These are phyloP conservation scores for Macrophomina phaseolina DNA, from an alignment of 2,329 filamentous ascomycete species.

Conservation along the genomic window DNA sequence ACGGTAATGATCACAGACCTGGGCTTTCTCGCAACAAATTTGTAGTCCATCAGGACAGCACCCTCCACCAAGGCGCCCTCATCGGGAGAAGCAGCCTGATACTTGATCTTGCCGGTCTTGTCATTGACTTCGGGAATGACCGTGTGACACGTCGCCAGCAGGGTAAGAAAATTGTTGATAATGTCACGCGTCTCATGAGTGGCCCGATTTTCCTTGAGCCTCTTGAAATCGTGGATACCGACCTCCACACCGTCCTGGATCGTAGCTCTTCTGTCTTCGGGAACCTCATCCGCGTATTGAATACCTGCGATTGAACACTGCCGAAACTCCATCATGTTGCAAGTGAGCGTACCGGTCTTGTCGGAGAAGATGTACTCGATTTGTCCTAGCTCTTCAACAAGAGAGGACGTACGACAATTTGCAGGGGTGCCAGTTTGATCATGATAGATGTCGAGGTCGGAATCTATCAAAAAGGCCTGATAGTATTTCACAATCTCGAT, in stretches of 20 bases:
- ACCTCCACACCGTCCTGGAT: constrained; percentile 77
- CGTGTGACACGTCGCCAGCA: constrained; percentile 91
- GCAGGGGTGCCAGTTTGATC: constrained; percentile 94
- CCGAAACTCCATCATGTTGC: constrained; percentile 98
- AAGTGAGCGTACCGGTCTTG: constrained; percentile 97
- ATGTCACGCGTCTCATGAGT: constrained; percentile 63
- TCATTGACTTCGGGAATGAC: constrained; percentile 91
- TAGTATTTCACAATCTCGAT: constrained; percentile 98
- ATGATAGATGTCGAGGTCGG: constrained; percentile 97
- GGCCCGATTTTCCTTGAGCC: constrained; percentile 71
- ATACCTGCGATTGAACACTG: constrained; percentile 92
- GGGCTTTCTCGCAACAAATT: constrained; percentile 88
- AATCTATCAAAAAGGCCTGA: constrained; percentile 96
- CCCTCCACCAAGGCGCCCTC: constrained; percentile 97
- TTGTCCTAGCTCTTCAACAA: constrained; percentile 97
- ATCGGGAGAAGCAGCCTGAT: constrained; percentile 96
- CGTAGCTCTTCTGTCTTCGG: constrained; percentile 84
- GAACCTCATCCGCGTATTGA: constrained; percentile 89
- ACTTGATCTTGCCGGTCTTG: constrained; percentile 81
- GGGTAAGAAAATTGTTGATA: constrained; percentile 83
- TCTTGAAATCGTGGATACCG: constrained; percentile 84
- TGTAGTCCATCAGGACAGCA: constrained; percentile 83
- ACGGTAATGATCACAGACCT: constrained; percentile 83
- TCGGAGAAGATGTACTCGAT: constrained; percentile 99
- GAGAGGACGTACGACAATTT: constrained; percentile 91